Conservation (phyloP, 768 basidiomycete genomes). For the Heimioporus sp. region DNA sequence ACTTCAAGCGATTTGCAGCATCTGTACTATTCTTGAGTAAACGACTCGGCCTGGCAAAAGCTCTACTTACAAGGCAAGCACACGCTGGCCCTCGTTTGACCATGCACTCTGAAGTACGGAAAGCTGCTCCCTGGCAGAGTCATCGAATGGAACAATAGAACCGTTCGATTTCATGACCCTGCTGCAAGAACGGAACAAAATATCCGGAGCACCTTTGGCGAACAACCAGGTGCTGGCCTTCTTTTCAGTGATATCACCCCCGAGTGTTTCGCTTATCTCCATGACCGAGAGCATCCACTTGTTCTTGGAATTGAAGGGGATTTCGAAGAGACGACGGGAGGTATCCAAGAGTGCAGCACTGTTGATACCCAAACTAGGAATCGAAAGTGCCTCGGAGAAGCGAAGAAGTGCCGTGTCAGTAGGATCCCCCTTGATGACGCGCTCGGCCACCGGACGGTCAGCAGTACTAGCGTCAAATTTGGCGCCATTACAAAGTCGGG, state of each 20-base stretch:
- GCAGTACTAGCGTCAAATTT: constrained; percentile 40
- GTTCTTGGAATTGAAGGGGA: constrained; percentile 50
- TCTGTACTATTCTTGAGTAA: constrained; percentile 11
- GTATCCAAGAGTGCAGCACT: constrained; percentile 18
- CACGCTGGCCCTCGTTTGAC: constrained; percentile 52
- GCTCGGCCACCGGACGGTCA: constrained; percentile 29
- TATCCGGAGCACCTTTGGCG: constrained; percentile 61
- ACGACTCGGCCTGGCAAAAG: not conserved
- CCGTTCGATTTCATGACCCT: constrained; percentile 33
- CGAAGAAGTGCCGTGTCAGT: constrained; percentile 55
- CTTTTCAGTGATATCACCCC: constrained; percentile 8
- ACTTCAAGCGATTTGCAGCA: constrained; percentile 30
- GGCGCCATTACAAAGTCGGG: constrained; percentile 59
- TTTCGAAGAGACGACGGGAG: constrained; percentile 32
- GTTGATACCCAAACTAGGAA: constrained; percentile 22
- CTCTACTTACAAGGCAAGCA: constrained; percentile 41
- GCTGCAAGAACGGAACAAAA: constrained; percentile 43
- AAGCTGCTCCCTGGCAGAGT: constrained; percentile 18
- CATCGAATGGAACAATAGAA: constrained; percentile 31
- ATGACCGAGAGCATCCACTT: constrained; percentile 58
- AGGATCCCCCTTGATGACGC: constrained; percentile 44
- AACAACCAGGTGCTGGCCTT: constrained; percentile 33
- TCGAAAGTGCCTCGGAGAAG: constrained; percentile 37
- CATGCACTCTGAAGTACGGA: constrained; percentile 36
- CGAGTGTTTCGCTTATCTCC: constrained; percentile 15